Evolutionary conservation across 345 rosid genomes (phyloP).

Genomic region (Moricandia moricandioides): DNA sequence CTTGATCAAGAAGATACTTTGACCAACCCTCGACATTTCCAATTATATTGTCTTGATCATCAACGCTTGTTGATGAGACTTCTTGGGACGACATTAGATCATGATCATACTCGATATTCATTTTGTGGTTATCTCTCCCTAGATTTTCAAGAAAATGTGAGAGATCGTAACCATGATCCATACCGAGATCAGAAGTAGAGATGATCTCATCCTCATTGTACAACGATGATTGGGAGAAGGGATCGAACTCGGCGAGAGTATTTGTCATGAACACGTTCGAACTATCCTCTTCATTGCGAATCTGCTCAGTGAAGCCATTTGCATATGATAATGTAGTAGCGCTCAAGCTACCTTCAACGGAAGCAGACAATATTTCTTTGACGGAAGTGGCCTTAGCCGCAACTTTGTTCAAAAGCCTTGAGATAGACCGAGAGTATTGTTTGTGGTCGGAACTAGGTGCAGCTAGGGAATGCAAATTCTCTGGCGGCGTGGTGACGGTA

Average conservation of each 20-base stretch:
- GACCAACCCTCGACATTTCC: constrained; percentile 31
- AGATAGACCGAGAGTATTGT: neutral
- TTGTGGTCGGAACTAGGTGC: neutral
- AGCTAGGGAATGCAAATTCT: neutral
- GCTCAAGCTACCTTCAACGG: constrained; percentile 33
- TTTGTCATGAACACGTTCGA: constrained; percentile 2
- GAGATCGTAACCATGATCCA: constrained; percentile 17
- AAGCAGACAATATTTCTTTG: constrained; percentile 27
- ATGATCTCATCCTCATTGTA: constrained; percentile 20
- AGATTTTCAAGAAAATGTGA: constrained; percentile 28
- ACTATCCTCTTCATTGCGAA: constrained; percentile 11
- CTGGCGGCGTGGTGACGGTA: neutral
- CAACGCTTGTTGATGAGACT: constrained; percentile 40
- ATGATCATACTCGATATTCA: constrained; percentile 10
- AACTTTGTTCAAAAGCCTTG: constrained; percentile 35
- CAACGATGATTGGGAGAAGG: neutral
- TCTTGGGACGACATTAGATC: constrained; percentile 31
- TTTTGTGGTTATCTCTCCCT: neutral
- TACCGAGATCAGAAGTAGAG: constrained; percentile 16
- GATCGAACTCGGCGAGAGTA: constrained; percentile 1
- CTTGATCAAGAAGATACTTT: constrained; percentile 26
- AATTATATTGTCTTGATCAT: constrained; percentile 28
- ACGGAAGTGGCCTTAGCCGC: constrained; percentile 34
- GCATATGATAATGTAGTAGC: constrained; percentile 18
- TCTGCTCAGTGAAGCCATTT: constrained; percentile 29